Base-by-base conservation (phyloP, 2,329 filamentous ascomycete species). In the Alternaria longipes region DNA sequence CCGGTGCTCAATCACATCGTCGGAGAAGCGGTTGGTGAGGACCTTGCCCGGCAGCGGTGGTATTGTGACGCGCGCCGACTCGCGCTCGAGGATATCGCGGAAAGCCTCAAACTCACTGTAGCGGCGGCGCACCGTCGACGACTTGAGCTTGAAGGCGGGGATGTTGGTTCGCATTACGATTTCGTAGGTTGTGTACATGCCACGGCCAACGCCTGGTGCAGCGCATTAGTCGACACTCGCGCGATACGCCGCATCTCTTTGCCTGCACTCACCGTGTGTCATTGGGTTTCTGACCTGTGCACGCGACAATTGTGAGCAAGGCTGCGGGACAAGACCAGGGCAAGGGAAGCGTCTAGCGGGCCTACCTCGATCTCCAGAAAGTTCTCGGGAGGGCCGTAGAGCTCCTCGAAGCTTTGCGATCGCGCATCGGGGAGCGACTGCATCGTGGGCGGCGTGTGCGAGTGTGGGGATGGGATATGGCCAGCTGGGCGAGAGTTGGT, bases 81-180 rank as follows among this genome's bases (percentile, higher is more conserved):
- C 95, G 71, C 95, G 90, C 87, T 99, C 95, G 62, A 99, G 88
- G 66, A 98, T 97, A 81, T 99, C 95, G 77, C 95, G 92, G 81
- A 99, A 99, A 83, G 97, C 94, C 83, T 99, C 95, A 79, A 99
- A 99, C 81, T 99, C 95, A 59, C 91, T 95, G 84, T 99, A 99
- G 54, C 95, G 92, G 65, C 95, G 90, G 70, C 94, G 93, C 64
- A 99, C 95, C 70, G 89, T 88, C 67, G 90, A 93, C 78, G 80
- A 79, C 67, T 94, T 93, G 72, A 97, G 89, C 84, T 98, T 98
- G 87, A 99, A 99, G 72, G 95, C 94, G 60, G 95, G 95, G 77
- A 99, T 99, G 83, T 99, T 99, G 82, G 95, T 99, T 74, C 92
- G 90, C 84, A 95, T 97, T 73, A 97, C 87, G 77, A 99, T 97